phyloP scores from a whole-genome alignment of 768 basidiomycete species.

The Tylopilus felleus region DNA sequence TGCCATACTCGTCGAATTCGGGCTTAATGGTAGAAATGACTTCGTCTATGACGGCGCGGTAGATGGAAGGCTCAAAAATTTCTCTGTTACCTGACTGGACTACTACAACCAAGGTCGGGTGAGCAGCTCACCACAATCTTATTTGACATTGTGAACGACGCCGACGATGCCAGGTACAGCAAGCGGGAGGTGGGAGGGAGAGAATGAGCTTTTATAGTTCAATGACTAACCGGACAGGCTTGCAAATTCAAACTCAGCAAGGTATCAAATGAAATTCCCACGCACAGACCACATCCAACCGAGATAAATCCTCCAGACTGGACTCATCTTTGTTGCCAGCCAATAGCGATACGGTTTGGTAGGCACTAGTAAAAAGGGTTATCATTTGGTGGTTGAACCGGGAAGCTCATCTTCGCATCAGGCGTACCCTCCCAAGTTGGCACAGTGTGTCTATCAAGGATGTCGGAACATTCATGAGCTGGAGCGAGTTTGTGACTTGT shows the following conservation, averaged over 20 bases:
- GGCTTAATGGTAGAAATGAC: constrained; percentile 82
- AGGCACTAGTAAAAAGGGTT: too few relatives aligned
- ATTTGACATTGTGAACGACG: constrained; percentile 74
- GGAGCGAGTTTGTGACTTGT: too few relatives aligned
- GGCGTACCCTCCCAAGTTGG: too few relatives aligned
- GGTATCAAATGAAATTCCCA: constrained; percentile 34
- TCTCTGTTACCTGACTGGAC: constrained; percentile 50
- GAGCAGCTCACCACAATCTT: constrained; percentile 96
- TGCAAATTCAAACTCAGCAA: constrained; percentile 44
- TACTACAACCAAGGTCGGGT: constrained; percentile 57
- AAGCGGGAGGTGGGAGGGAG: constrained; percentile 30
- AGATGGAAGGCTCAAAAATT: constrained; percentile 79
- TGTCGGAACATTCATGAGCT: too few relatives aligned
- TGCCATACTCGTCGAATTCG: constrained; percentile 97
- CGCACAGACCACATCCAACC: constrained; percentile 40
- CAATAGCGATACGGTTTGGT: too few relatives aligned
- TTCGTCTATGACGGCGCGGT: constrained; percentile 95
- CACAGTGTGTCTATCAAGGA: too few relatives aligned
- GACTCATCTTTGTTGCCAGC: too few relatives aligned
- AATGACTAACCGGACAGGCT: constrained; percentile 36
- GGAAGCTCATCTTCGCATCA: too few relatives aligned
- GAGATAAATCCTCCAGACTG: too few relatives aligned
- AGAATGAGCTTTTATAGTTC: constrained; percentile 39
- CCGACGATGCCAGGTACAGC: constrained; percentile 28
- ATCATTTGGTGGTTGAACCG: too few relatives aligned